Evolutionary conservation across 108 stramenopile genomes (phyloP), one percentile per base, ranked within the genome.

Genomic region (Thalassiosira profunda): DNA sequence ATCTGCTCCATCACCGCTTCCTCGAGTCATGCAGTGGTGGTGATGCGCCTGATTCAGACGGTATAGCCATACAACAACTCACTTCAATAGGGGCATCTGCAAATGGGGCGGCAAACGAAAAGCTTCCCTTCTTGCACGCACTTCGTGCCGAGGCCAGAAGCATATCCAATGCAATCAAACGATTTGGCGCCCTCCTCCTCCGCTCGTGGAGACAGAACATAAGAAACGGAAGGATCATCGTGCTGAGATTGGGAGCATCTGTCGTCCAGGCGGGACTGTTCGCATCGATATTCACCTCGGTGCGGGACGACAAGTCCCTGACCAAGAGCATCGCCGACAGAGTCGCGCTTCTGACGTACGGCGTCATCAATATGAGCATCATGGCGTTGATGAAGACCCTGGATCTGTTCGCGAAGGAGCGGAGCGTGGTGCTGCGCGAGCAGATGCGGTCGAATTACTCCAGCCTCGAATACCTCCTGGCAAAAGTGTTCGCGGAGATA

Each of bases 311-410:
- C 8, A 72, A 81, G 35, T 81, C 86, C 29, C 69, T 78, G 40
- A 76, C 94, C 34, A 86, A 87, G 47, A 86, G 84, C 36, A 83
- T 92, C 25, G 94, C 90, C 5, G 94, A 95, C 66, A 80, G 90
- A 74, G 85, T 84, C 10, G 90, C 94, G 20, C 60, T 95, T 31
- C 71, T 95, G 7, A 80, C 88, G 1, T 92, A 86, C 74, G 87
- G 79, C 8, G 86, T 88, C 12, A 84, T 95, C 48, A 92, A 88
- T 44, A 89, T 92, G 28, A 41, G 38, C n/a, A 77, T 81, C 76
- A 88, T 93, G 83, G 73, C 85, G 3, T 48, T 93, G 41, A 88
- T 93, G 90, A 93, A 93, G 52, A 88, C 92, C 20, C 60, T 93
- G 21, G 83, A 87, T 26, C 37, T 93, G 18, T 93, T 96, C 63